phyloP scores from a whole-genome alignment of 2,329 filamentous ascomycete genomes.

The Nakataea oryzae region DNA sequence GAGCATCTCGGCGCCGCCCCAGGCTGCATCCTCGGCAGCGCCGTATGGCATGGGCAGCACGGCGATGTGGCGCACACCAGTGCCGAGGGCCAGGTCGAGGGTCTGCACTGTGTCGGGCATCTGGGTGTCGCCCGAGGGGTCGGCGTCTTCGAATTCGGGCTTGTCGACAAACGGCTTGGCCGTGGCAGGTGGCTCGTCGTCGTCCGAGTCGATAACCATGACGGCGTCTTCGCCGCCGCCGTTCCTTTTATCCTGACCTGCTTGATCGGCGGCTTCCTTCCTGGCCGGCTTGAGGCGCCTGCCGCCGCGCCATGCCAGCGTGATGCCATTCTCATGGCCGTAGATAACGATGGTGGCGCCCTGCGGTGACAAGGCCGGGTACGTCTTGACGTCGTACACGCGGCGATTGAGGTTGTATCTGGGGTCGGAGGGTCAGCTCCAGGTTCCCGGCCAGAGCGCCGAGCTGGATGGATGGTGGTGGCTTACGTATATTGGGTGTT shows the following conservation, averaged over 20 bases:
- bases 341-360: slow-evolving; percentile 54
- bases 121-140: slow-evolving; percentile 29
- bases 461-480: background rate
- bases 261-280: slow-evolving; percentile 14
- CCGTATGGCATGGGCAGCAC: slow-evolving; percentile 41
- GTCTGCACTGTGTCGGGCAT: slow-evolving; percentile 49
- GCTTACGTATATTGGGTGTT: slow-evolving; percentile 38
- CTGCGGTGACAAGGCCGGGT: slow-evolving; percentile 51
- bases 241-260: slow-evolving; percentile 34
- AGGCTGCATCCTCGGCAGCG: slow-evolving; percentile 35
- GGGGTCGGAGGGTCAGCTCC: background rate
- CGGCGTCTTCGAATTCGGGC: slow-evolving; percentile 45
- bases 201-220: slow-evolving; percentile 55
- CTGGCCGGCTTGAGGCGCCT: slow-evolving; percentile 41
- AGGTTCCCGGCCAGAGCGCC: background rate
- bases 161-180: slow-evolving; percentile 33
- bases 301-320: slow-evolving; percentile 52
- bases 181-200: slow-evolving; percentile 30
- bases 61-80: slow-evolving; percentile 43
- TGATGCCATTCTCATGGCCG: slow-evolving; percentile 53
- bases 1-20: slow-evolving; percentile 32
- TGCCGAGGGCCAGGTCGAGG: slow-evolving; percentile 49
- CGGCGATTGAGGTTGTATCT: slow-evolving; percentile 51
- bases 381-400: slow-evolving; percentile 48
- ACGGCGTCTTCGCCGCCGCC: slow-evolving; percentile 40